Evolutionary conservation across 75 land plant genomes (phyloP).

Genomic region (Selaginella moellendorffii): DNA sequence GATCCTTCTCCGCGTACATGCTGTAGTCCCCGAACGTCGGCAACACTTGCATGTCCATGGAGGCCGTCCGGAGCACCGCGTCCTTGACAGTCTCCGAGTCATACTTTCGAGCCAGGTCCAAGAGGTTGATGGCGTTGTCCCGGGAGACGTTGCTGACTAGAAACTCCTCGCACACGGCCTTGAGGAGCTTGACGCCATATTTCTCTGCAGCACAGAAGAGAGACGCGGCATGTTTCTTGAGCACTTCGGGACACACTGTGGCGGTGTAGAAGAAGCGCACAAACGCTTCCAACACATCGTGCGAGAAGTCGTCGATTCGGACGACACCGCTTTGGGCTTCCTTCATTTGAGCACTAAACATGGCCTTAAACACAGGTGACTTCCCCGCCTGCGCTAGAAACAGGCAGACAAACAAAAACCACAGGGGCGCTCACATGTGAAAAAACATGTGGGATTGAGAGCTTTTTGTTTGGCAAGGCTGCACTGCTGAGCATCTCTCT

Average conservation of each 20-base stretch:
- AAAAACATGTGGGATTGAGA: not conserved
- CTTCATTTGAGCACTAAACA: conserved; percentile 10
- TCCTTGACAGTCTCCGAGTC: conserved; percentile 9
- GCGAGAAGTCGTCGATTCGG: conserved; percentile 3
- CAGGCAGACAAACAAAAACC: not conserved
- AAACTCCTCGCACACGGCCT: conserved; percentile 7
- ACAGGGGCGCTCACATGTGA: not conserved
- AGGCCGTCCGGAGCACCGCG: conserved; percentile 3
- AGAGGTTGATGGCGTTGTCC: conserved; percentile 7
- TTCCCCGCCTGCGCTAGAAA: conserved; percentile 9
- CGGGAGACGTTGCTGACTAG: conserved; percentile 8
- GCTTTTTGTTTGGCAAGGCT: too few relatives aligned
- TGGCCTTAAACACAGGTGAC: conserved; percentile 12
- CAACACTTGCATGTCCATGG: conserved; percentile 4
- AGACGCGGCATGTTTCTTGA: conserved; percentile 5
- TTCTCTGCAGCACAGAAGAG: conserved; percentile 9
- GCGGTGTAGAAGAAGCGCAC: conserved; percentile 4
- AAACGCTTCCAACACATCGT: conserved; percentile 8
- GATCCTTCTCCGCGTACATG: conserved; percentile 2
- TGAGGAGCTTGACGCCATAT: conserved; percentile 5
- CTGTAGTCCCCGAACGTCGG: conserved; percentile 4
- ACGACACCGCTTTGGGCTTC: conserved; percentile 6
- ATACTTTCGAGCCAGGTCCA: conserved; percentile 1
- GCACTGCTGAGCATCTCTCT: too few relatives aligned
- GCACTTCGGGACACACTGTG: not conserved